phyloP scores from a whole-genome alignment of 2,329 filamentous ascomycete genomes.

The Thelonectria rubi region DNA sequence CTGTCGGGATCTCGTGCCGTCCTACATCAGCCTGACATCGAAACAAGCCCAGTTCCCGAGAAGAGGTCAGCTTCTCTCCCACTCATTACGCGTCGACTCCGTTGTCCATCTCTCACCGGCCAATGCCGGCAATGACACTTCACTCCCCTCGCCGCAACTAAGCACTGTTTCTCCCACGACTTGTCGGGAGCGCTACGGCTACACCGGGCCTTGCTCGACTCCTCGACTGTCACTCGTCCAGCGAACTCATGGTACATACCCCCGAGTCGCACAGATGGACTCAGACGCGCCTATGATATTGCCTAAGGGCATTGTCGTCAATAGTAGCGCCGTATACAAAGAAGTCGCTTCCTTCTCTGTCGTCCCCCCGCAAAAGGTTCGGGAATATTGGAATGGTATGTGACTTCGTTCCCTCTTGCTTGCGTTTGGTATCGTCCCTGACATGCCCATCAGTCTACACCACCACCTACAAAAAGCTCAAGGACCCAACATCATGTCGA shows the following conservation, averaged over 20 bases:
- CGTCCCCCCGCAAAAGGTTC: constrained; percentile 62
- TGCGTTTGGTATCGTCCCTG: constrained; percentile 22
- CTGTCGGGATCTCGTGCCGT: not conserved
- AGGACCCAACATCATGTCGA: constrained; percentile 69
- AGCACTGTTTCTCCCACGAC: constrained; percentile 24
- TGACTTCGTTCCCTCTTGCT: constrained; percentile 10
- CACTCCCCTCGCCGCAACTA: constrained; percentile 29
- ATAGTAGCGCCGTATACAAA: constrained; percentile 60
- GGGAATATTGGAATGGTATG: constrained; percentile 66
- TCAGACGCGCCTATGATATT: constrained; percentile 55
- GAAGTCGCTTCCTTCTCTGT: constrained; percentile 62
- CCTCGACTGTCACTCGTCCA: constrained; percentile 11
- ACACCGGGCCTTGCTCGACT: constrained; percentile 9
- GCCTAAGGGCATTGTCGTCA: constrained; percentile 66
- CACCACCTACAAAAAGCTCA: constrained; percentile 65
- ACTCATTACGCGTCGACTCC: not conserved
- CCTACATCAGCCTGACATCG: not conserved
- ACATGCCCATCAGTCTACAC: constrained; percentile 61
- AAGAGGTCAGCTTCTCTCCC: not conserved
- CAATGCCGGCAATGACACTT: constrained; percentile 38
- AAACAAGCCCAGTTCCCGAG: not conserved
- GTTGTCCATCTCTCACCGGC: not conserved
- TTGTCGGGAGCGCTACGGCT: constrained; percentile 23
- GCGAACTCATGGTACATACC: constrained; percentile 16
- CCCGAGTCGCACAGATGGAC: constrained; percentile 43